Evolutionary conservation across 805 yeast species (phyloP), one percentile per base, ranked within the genome.

Genomic region (Lachancea sp.): DNA sequence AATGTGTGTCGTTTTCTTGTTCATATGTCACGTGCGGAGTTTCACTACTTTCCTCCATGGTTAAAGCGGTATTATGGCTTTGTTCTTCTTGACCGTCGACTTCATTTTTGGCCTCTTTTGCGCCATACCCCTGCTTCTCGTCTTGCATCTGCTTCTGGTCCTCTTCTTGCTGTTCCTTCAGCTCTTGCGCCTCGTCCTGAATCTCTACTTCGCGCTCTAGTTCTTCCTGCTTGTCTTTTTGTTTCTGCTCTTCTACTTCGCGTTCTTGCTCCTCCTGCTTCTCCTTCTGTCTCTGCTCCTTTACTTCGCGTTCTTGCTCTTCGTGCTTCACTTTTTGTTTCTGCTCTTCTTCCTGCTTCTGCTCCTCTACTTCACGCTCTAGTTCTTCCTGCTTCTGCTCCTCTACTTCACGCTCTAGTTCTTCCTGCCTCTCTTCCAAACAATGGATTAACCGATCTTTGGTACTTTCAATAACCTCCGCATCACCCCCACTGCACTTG

Each of bases 401-500:
- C 11, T 13, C 11, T 12, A 4, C 8, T 7, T 30, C 23, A 22
- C 18, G 8, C 21, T 30, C 34, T 8, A 19, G 34, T 11, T 18
- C 19, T 20, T 8, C 19, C 28, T n/a, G 6, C 22, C 21, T 33
- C 29, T 11, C 12, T 15, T 35, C 34, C 12, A 32, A 12, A 21
- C 18, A n/a, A 7, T 9, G 16, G 5, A 37, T 22, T 3, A 44
- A 19, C 25, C 33, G 41, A 5, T 29, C 25, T 24, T 39, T 45
- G 9, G 45, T 28, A 15, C 23, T 25, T 11, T 35, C 23, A 20
- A 45, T 26, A 22, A 20, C 28, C 3, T 5, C 17, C 6, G 28
- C 1, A 24, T 39, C 41, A 18, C 26, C 48, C 34, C 17, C 40
- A 26, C 36, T 36, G 11, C 23, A 31, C 19, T 42, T 31, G 21